Conservation (phyloP, 805 yeast genomes). For the Metschnikowia henanensis region DNA sequence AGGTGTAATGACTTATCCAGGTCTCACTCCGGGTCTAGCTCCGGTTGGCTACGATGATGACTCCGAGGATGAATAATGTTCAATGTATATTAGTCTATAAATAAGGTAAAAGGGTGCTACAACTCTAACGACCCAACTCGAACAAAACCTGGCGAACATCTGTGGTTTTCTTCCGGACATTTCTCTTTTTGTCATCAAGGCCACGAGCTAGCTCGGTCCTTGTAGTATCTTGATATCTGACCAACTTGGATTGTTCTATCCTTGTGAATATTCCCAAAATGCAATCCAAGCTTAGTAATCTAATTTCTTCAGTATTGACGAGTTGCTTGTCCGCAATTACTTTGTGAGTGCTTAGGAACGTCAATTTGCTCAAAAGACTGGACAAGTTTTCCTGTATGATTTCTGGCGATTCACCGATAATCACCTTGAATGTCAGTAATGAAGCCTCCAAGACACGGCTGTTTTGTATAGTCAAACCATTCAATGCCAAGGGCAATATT, state of each 20-base stretch:
- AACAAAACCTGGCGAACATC: slow-evolving; percentile 77
- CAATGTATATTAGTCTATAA: slow-evolving; percentile 18
- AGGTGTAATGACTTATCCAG: slow-evolving; percentile 51
- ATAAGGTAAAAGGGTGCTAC: slow-evolving; percentile 2
- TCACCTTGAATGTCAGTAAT: slow-evolving; percentile 55
- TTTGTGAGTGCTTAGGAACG: slow-evolving; percentile 33
- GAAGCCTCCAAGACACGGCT: slow-evolving; percentile 58
- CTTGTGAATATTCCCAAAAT: slow-evolving; percentile 43
- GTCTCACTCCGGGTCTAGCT: slow-evolving; percentile 83
- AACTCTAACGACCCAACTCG: slow-evolving; percentile 39
- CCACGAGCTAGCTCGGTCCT: slow-evolving; percentile 48
- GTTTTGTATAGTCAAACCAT: slow-evolving; percentile 52
- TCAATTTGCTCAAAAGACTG: slow-evolving; percentile 54
- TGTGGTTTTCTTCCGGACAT: slow-evolving; percentile 72
- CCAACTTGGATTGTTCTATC: slow-evolving; percentile 35
- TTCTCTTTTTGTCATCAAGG: slow-evolving; percentile 73
- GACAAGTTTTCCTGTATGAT: slow-evolving; percentile 54
- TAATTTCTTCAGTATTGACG: slow-evolving; percentile 48
- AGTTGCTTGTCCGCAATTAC: slow-evolving; percentile 17
- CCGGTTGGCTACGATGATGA: slow-evolving; percentile 57
- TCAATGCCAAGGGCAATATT: slow-evolving; percentile 71
- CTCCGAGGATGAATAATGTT: slow-evolving; percentile 23
- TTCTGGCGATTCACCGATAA: slow-evolving; percentile 52
- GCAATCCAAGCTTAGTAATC: slow-evolving; percentile 58
- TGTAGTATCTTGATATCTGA: slow-evolving; percentile 52